Evolutionary conservation across 495 filamentous ascomycete genomes (phyloP), one percentile per base, ranked within the genome.

Genomic region (Aspergillus baeticus): DNA sequence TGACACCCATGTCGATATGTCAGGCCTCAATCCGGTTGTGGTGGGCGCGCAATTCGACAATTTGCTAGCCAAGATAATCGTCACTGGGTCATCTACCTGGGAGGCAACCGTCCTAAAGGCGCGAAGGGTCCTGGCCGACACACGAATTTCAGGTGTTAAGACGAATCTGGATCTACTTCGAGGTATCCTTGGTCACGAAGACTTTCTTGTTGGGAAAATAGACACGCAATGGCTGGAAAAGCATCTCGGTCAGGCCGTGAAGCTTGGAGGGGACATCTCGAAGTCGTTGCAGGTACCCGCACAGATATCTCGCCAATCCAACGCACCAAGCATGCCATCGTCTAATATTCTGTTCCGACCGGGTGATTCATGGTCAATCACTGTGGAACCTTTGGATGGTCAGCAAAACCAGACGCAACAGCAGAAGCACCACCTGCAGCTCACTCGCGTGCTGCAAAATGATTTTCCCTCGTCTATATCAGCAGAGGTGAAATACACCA

Each of bases 201-300:
- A 78, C 50, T 83, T 87, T 57, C 22, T 66, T 10, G 54, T 55
- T 7, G 74, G 77, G 8, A 60, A 38, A 1, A 77, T 76, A 45
- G 79, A 85, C 61, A 85, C 80, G 0, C 80, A 77, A 55, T 87
- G 84, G 84, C 74, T 87, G 10, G 78, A 82, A 54, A 49, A 59
- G 6, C 72, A 77, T 20, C 70, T 85, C 8, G 53, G 71, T 0
- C 60, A 73, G 7, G 54, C 75, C 0, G 58, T 80, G 5, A 47
- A 73, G 42, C 41, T 54, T 65, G 78, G 65, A 35, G 66, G 61
- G 11, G 48, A 20, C 20, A 68, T 67, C 34, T 63, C 66, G 10
- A 49, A 63, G 6, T 52, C 47, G 13, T 34, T 63, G 6, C 34
- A 61, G 17, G 10, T 20, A 23, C 21, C 51, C 18, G 54, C 34